A percentile compares a stretch with the other conserved stretches of the same genome.
Conservation (phyloP, 345 rosid species). For the Fremontodendron californicum region DNA sequence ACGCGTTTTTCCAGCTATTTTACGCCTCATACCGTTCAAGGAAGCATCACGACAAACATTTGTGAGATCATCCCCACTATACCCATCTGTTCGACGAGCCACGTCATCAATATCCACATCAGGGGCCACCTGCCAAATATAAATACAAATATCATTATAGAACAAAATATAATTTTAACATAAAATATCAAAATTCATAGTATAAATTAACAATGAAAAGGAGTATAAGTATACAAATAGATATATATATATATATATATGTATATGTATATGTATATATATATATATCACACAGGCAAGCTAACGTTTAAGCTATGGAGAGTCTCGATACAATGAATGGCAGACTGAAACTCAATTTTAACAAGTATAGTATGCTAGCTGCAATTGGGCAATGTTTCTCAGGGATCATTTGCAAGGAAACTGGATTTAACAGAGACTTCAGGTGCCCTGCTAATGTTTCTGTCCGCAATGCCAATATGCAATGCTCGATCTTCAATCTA, state of each 20-base stretch:
- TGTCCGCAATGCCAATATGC: background rate
- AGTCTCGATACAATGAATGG: background rate
- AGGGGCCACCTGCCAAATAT: constrained; percentile 56
- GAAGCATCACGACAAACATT: constrained; percentile 98
- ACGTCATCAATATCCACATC: constrained; percentile 93
- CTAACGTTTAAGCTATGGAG: background rate
- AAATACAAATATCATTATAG: background rate
- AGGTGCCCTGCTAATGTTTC: background rate
- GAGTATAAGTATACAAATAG: too few species aligned
- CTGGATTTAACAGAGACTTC: background rate
- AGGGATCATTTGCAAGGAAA: background rate
- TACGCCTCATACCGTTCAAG: constrained; percentile 98
- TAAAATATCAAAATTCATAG: background rate
- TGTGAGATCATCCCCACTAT: constrained; percentile 99
- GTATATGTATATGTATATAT: too few species aligned
- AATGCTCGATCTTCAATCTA: background rate
- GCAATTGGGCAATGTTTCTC: background rate
- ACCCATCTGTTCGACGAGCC: constrained; percentile 86
- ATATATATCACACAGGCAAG: background rate
- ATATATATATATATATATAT: too few species aligned
- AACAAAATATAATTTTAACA: background rate
- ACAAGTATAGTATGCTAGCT: background rate
- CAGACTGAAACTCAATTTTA: background rate
- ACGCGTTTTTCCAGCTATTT: constrained; percentile 96
- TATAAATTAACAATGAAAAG: background rate